Conservation (phyloP, 2,329 filamentous ascomycete species). For the Fusarium anguioides region DNA sequence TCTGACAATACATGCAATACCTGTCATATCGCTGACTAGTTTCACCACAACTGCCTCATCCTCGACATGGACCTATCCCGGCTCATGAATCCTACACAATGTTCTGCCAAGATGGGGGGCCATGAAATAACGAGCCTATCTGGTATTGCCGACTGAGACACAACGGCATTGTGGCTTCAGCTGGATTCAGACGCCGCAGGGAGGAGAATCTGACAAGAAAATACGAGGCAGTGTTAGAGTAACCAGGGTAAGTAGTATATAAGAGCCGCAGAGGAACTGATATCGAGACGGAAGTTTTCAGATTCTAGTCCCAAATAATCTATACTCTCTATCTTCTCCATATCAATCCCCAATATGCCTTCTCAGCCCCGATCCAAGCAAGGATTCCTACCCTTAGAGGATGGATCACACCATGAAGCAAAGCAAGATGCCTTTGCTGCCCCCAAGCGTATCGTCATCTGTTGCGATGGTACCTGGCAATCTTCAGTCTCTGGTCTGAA, state of each 20-base stretch:
- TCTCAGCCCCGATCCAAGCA: conserved; percentile 13
- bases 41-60: conserved; percentile 28
- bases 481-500: conserved; percentile 40
- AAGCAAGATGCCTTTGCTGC: conserved; percentile 17
- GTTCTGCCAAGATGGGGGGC: conserved; percentile 31
- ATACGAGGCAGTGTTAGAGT: not conserved
- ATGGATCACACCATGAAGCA: conserved; percentile 31
- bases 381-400: conserved; percentile 28
- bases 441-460: conserved; percentile 48
- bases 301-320: not conserved
- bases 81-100: conserved; percentile 15
- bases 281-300: not conserved
- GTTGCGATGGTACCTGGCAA: conserved; percentile 54
- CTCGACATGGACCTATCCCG: conserved; percentile 29
- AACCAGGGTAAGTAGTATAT: conserved; percentile 3
- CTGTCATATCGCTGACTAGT: conserved; percentile 14
- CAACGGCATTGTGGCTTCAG: conserved; percentile 34
- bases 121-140: conserved; percentile 20
- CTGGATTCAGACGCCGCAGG: not conserved
- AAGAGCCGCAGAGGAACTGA: conserved; percentile 4
- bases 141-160: conserved; percentile 28
- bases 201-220: conserved; percentile 9
- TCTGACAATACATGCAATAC: conserved; percentile 10
- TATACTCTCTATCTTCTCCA: not conserved
- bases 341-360: conserved; percentile 19